Percentiles rank a stretch among this genome's conserved stretches.
Conservation (phyloP, 192 early-diverging fungal species). For the Obelidium mucronatum region DNA sequence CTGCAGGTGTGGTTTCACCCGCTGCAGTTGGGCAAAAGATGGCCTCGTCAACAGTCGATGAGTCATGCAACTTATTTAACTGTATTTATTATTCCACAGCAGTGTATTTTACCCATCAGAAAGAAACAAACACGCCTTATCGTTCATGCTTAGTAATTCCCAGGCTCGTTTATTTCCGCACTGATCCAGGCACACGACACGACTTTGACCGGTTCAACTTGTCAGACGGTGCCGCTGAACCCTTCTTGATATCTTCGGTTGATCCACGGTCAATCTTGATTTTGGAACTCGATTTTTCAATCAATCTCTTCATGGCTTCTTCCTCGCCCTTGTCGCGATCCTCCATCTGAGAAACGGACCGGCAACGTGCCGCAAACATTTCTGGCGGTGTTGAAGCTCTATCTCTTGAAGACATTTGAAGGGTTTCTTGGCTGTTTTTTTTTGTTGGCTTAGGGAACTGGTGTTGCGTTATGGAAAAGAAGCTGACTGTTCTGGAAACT, state of each 20-base stretch:
- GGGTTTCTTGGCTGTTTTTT: no score
- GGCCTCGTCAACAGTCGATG: not conserved
- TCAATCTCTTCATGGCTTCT: conserved; percentile 3
- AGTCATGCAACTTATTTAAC: no score
- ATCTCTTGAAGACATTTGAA: conserved; percentile 23
- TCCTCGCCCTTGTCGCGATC: conserved; percentile 32
- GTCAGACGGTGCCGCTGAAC: not conserved
- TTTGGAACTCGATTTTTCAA: conserved; percentile 22
- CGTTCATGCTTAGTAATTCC: no score
- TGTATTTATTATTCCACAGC: no score
- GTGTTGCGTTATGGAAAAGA: not conserved
- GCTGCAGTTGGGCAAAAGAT: not conserved
- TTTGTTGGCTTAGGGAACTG: not conserved
- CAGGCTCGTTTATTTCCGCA: conserved; percentile 4
- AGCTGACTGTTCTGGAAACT: no score
- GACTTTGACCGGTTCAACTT: conserved; percentile 13
- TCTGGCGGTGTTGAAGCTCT: conserved; percentile 32
- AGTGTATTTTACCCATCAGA: no score
- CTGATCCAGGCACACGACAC: conserved; percentile 25
- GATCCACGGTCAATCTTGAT: conserved; percentile 19
- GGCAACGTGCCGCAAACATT: conserved; percentile 32
- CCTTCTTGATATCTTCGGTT: conserved; percentile 25
- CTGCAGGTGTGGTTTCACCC: not conserved
- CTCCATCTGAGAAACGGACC: conserved; percentile 41
- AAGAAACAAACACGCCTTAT: no score